Conservation (phyloP, 2,329 filamentous ascomycete genomes). For the Diaporthe citriasiana region DNA sequence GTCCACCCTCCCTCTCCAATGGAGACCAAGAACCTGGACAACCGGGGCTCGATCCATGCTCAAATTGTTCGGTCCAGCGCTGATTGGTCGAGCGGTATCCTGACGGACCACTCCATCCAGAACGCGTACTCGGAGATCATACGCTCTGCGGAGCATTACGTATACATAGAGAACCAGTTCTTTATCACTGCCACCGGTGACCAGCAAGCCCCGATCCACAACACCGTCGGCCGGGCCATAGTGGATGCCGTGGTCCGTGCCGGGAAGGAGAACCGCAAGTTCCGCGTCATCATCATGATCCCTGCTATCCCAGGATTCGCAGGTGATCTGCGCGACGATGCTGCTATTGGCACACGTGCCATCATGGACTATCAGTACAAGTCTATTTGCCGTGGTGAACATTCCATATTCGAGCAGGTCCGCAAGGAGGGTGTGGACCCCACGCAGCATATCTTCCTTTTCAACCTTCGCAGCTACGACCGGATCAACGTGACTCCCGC, state of each 20-base stretch:
- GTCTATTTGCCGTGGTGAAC: constrained; percentile 89
- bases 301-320: constrained; percentile 95
- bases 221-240: constrained; percentile 88
- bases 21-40: constrained; percentile 72
- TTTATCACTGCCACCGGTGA: constrained; percentile 96
- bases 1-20: constrained; percentile 83
- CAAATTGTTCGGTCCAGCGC: constrained; percentile 91
- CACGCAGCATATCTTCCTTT: constrained; percentile 86
- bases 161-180: constrained; percentile 99
- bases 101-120: constrained; percentile 87
- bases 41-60: constrained; percentile 81
- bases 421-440: constrained; percentile 81
- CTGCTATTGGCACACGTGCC: constrained; percentile 86
- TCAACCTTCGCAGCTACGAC: constrained; percentile 94
- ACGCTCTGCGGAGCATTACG: constrained; percentile 87
- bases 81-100: constrained; percentile 94
- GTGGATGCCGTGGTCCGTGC: constrained; percentile 91
- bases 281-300: constrained; percentile 90
- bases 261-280: constrained; percentile 86
- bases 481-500: constrained; percentile 86
- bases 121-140: constrained; percentile 91
- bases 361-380: constrained; percentile 99
- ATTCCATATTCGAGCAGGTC: constrained; percentile 90
- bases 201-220: constrained; percentile 87
- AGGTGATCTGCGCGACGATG: constrained; percentile 86